These are phyloP conservation scores for Aeschynomene evenia DNA, from an alignment of 306 rosid genomes.

Conservation along the genomic window DNA sequence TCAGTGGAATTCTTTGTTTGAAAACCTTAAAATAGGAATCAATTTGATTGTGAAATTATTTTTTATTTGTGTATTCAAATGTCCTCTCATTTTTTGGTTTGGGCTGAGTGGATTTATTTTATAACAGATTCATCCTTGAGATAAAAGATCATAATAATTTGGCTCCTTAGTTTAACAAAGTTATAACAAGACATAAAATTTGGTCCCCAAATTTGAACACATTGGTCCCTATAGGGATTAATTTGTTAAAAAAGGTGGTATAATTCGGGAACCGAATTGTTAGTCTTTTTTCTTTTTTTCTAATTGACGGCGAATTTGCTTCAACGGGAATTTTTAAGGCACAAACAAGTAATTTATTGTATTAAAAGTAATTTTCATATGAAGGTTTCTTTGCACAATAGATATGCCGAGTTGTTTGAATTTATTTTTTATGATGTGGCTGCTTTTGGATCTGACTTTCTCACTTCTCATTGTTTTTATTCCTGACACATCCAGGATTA, in stretches of 20 bases:
- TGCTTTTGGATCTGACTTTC: neutral
- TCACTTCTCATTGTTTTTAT: neutral
- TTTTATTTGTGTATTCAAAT: neutral
- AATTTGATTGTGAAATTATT: neutral
- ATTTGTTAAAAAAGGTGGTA: too few species aligned
- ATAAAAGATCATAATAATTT: too few species aligned
- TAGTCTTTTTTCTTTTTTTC: too few species aligned
- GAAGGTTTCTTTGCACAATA: neutral
- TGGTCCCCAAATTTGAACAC: too few species aligned
- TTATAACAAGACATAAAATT: too few species aligned
- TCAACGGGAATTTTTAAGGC: too few species aligned
- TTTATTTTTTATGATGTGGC: neutral
- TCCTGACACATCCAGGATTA: neutral
- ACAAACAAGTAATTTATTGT: too few species aligned
- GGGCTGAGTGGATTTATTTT: neutral
- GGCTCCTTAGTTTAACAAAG: too few species aligned
- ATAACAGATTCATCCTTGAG: too few species aligned
- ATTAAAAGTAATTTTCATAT: neutral
- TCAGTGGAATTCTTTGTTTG: constrained; percentile 4
- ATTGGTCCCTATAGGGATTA: too few species aligned
- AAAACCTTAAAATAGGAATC: neutral
- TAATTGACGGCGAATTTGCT: too few species aligned
- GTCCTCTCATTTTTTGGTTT: neutral
- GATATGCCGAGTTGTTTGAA: neutral
- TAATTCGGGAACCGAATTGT: too few species aligned